These are phyloP conservation scores for Iris pallida DNA, from an alignment of 116 monocot species.

Conservation along the genomic window DNA sequence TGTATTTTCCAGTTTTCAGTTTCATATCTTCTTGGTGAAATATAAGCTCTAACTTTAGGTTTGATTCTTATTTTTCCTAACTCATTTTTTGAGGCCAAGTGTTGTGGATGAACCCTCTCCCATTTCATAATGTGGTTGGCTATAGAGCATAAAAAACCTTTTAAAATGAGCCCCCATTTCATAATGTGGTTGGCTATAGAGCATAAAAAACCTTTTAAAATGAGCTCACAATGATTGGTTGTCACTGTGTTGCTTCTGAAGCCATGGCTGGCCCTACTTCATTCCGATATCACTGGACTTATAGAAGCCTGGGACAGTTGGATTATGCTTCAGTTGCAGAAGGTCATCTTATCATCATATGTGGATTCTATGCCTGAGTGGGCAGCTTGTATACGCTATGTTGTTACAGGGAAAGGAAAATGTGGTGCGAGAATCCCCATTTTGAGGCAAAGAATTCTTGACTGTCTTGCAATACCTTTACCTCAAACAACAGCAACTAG, in stretches of 20 bases:
- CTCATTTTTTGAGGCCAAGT: too few relatives aligned
- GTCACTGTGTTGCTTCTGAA: conserved; percentile 78
- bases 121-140: too few relatives aligned
- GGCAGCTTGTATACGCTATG: conserved; percentile 84
- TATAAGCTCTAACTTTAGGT: too few relatives aligned
- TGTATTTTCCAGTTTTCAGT: too few relatives aligned
- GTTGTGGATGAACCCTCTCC: too few relatives aligned
- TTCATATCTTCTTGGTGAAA: too few relatives aligned
- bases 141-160: too few relatives aligned
- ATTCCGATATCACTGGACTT: conserved; percentile 61
- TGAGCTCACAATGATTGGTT: too few relatives aligned
- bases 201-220: too few relatives aligned
- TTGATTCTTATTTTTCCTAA: too few relatives aligned
- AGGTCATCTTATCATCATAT: conserved; percentile 50
- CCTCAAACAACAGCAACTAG: conserved; percentile 43
- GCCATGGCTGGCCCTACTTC: conserved; percentile 71
- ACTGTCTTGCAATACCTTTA: conserved; percentile 45
- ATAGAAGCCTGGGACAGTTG: conserved; percentile 55
- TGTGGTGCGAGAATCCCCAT: conserved; percentile 50
- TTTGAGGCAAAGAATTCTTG: conserved; percentile 54
- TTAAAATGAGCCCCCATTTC: too few relatives aligned
- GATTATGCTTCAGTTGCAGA: conserved; percentile 48
- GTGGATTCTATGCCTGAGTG: conserved; percentile 73
- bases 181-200: too few relatives aligned
- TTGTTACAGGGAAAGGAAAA: conserved; percentile 82